phyloP scores from a whole-genome alignment of 805 yeast genomes.

The Yamadazyma kitorensis region DNA sequence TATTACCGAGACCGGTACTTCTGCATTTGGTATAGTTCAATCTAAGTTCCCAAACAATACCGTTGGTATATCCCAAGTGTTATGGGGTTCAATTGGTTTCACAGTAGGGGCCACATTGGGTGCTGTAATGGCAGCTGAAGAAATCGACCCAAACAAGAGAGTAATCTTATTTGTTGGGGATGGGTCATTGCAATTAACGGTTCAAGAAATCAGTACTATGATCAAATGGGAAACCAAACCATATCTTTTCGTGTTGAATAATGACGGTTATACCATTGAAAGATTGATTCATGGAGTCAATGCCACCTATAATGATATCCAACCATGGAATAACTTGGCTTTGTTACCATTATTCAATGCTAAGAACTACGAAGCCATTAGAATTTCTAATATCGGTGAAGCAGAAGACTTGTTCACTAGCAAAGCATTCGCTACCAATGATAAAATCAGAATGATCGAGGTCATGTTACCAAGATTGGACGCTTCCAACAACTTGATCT shows the following conservation, averaged over 20 bases:
- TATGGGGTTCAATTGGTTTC: slow-evolving; percentile 77
- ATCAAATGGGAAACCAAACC: slow-evolving; percentile 65
- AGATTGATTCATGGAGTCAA: slow-evolving; percentile 68
- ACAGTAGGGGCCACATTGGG: slow-evolving; percentile 67
- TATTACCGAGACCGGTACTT: slow-evolving; percentile 72
- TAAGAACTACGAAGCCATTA: slow-evolving; percentile 49
- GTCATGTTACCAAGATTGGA: slow-evolving; percentile 67
- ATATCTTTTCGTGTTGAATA: slow-evolving; percentile 66
- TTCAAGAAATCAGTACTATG: slow-evolving; percentile 70
- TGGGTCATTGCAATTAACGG: slow-evolving; percentile 73
- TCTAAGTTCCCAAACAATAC: slow-evolving; percentile 61
- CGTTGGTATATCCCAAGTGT: slow-evolving; percentile 67
- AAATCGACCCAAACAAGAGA: slow-evolving; percentile 58
- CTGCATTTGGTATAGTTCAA: slow-evolving; percentile 69
- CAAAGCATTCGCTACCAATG: slow-evolving; percentile 49
- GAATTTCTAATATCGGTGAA: slow-evolving; percentile 57
- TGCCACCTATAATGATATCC: slow-evolving; percentile 65
- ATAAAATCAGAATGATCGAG: slow-evolving; percentile 64
- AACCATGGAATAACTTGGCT: slow-evolving; percentile 63
- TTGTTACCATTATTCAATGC: slow-evolving; percentile 62
- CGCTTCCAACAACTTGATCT: slow-evolving; percentile 60
- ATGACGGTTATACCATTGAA: slow-evolving; percentile 74
- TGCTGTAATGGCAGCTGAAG: slow-evolving; percentile 67
- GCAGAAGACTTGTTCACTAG: slow-evolving; percentile 49
- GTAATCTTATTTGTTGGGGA: slow-evolving; percentile 70